phyloP scores from a whole-genome alignment of 345 rosid genomes.

The Gossypium australe region DNA sequence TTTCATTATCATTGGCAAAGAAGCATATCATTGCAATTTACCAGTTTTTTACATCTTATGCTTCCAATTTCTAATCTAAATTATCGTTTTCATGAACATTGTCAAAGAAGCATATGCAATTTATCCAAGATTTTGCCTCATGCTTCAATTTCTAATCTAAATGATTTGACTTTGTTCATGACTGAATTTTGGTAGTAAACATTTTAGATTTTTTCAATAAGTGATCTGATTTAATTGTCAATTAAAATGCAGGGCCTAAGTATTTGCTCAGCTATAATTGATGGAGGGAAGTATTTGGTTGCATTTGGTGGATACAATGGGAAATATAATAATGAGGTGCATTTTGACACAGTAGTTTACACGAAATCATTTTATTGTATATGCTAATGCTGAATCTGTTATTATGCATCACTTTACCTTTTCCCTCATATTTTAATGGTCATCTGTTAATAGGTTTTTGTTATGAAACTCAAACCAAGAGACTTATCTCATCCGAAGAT shows the following conservation, averaged over 20 bases:
- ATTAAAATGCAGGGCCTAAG: conserved; percentile 76
- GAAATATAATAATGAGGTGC: conserved; percentile 87
- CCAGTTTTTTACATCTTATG: not conserved
- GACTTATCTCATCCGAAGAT: conserved; percentile 64
- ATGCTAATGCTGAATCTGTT: not conserved
- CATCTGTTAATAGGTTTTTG: conserved; percentile 48
- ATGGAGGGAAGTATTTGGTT: conserved; percentile 67
- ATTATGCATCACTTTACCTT: not conserved
- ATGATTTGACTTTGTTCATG: not conserved
- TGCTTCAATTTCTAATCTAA: not conserved
- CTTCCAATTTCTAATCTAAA: not conserved
- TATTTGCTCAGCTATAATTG: conserved; percentile 60
- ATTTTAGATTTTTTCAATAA: not conserved
- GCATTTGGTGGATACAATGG: conserved; percentile 99
- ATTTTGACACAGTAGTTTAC: not conserved
- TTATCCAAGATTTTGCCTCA: not conserved
- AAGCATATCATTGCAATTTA: not conserved
- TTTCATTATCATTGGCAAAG: not conserved
- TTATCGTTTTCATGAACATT: not conserved
- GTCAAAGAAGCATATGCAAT: not conserved
- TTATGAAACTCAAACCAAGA: conserved; percentile 73
- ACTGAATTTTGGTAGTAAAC: not conserved
- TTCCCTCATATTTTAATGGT: not conserved
- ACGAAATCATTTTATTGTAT: not conserved
- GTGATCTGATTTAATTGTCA: not conserved